Evolutionary conservation across 2,329 filamentous ascomycete species (phyloP).

Genomic region (Clarireedia hainanense): DNA sequence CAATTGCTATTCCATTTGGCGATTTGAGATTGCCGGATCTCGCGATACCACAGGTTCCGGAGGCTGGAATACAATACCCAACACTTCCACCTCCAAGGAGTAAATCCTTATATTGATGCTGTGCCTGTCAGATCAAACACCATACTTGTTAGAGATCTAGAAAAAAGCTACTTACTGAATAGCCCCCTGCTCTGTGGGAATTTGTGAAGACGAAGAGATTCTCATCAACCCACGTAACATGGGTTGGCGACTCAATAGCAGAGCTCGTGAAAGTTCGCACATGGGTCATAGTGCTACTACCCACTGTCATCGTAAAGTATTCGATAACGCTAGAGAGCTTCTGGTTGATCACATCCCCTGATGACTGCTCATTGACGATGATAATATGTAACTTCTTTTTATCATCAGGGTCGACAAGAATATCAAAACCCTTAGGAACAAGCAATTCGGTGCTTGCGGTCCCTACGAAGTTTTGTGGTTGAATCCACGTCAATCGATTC

Average conservation of each 20-base stretch:
- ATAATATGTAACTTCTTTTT: conserved; percentile 23
- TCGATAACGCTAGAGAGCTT: conserved; percentile 28
- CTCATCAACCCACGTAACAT: conserved; percentile 29
- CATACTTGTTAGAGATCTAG: neutral
- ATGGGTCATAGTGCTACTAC: conserved; percentile 25
- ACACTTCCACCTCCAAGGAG: conserved; percentile 27
- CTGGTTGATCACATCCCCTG: conserved; percentile 25
- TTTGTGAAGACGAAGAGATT: conserved; percentile 32
- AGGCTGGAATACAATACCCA: conserved; percentile 23
- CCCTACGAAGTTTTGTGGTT: conserved; percentile 18
- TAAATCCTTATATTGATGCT: conserved; percentile 17
- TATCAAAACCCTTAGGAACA: conserved; percentile 30
- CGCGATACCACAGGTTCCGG: conserved; percentile 22
- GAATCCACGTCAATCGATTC: conserved; percentile 19
- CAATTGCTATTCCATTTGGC: conserved; percentile 30
- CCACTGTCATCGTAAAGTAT: conserved; percentile 26
- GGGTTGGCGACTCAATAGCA: conserved; percentile 30
- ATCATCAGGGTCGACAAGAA: conserved; percentile 16
- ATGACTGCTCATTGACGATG: conserved; percentile 30
- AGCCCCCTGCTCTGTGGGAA: conserved; percentile 27
- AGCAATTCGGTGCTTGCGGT: conserved; percentile 22
- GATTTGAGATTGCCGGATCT: conserved; percentile 22
- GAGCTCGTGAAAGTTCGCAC: conserved; percentile 27
- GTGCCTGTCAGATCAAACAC: conserved; percentile 8
- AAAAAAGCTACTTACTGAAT: conserved; percentile 14